Percentiles rank a stretch among this genome's conserved stretches.
Evolutionary conservation across 2,329 filamentous ascomycete species (phyloP).

Genomic region (Talaromyces atroroseus): DNA sequence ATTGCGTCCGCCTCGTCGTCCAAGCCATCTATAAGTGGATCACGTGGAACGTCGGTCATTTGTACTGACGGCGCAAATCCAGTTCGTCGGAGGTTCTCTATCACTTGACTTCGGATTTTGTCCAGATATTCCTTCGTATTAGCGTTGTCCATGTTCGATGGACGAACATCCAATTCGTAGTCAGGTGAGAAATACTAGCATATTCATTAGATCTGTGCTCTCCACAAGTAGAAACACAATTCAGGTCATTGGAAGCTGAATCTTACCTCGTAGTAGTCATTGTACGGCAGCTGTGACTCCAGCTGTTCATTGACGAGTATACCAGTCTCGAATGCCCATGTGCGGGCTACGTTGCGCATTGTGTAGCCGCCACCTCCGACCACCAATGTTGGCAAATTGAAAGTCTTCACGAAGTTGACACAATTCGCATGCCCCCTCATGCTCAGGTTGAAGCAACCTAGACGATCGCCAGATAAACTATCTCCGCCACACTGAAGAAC

Average conservation of each 20-base stretch:
- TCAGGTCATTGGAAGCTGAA: background rate
- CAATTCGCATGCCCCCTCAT: constrained; percentile 68
- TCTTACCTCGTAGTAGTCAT: constrained; percentile 79
- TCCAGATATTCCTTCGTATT: constrained; percentile 64
- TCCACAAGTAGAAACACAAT: background rate
- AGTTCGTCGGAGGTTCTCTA: constrained; percentile 62
- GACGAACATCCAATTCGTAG: constrained; percentile 63
- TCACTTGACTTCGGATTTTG: constrained; percentile 60
- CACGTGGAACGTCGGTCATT: constrained; percentile 58
- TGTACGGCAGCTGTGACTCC: constrained; percentile 79
- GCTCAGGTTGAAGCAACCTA: constrained; percentile 65
- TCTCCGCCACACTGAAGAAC: constrained; percentile 66
- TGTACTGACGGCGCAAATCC: constrained; percentile 59
- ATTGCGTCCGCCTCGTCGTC: constrained; percentile 62
- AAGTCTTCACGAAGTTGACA: constrained; percentile 63
- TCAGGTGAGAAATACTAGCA: constrained; percentile 61
- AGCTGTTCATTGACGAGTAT: constrained; percentile 79
- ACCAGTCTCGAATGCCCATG: constrained; percentile 66
- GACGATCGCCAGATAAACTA: constrained; percentile 60
- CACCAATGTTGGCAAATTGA: constrained; percentile 60
- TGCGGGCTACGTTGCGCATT: constrained; percentile 60
- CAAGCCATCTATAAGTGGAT: constrained; percentile 49
- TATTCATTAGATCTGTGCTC: background rate
- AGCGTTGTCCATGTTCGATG: constrained; percentile 68
- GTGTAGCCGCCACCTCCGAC: constrained; percentile 65